phyloP scores from a whole-genome alignment of 352 stramenopile species.

The Bremia lactucae region DNA sequence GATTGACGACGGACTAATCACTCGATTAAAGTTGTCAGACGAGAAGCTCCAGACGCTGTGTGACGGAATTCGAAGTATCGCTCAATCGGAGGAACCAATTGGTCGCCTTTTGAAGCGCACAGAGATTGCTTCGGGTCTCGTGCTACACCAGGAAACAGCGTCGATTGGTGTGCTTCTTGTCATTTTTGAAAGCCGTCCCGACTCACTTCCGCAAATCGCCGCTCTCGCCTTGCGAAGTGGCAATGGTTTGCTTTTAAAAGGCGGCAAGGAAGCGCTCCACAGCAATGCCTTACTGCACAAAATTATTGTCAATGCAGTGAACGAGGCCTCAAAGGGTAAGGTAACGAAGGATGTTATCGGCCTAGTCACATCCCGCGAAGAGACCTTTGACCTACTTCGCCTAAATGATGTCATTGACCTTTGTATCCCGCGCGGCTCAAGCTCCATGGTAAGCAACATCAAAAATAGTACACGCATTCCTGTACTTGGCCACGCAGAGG shows the following conservation, averaged over 20 bases:
- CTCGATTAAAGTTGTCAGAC: slow-evolving; percentile 82
- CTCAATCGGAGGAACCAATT: slow-evolving; percentile 65
- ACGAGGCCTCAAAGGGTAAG: slow-evolving; percentile 70
- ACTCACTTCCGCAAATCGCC: slow-evolving; percentile 94
- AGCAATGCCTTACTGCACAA: slow-evolving; percentile 88
- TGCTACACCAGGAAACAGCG: slow-evolving; percentile 89
- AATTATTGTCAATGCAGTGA: slow-evolving; percentile 91
- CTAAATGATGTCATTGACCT: slow-evolving; percentile 97
- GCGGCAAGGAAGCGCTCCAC: slow-evolving; percentile 90
- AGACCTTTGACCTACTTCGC: slow-evolving; percentile 88
- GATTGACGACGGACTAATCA: slow-evolving; percentile 57
- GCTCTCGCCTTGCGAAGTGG: slow-evolving; percentile 90
- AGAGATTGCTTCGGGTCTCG: slow-evolving; percentile 87
- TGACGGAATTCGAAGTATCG: slow-evolving; percentile 90
- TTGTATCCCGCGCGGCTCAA: slow-evolving; percentile 95
- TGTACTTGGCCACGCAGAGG: slow-evolving; percentile 96
- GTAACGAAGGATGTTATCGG: slow-evolving; percentile 91
- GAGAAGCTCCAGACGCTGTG: slow-evolving; percentile 92
- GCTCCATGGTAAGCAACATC: slow-evolving; percentile 93
- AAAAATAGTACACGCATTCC: slow-evolving; percentile 96
- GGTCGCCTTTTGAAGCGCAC: slow-evolving; percentile 65
- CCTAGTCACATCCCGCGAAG: slow-evolving; percentile 90
- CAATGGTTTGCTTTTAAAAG: slow-evolving; percentile 96
- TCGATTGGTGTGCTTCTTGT: slow-evolving; percentile 97
- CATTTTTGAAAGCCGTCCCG: slow-evolving; percentile 96